Evolutionary conservation across 495 filamentous ascomycete species (phyloP).

Genomic region (Xylaria flabelliformis): DNA sequence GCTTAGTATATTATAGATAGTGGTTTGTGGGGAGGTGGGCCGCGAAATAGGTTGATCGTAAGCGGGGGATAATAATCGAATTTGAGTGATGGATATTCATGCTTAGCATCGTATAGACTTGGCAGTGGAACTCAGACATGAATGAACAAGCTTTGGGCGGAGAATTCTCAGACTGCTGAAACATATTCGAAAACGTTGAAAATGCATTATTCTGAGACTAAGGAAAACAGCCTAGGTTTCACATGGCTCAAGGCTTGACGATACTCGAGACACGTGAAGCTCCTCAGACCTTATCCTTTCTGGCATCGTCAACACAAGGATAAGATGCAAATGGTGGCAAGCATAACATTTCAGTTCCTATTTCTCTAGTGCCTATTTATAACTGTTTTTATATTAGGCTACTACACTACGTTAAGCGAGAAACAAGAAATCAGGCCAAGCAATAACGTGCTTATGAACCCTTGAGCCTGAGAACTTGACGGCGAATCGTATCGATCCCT

Average conservation of each 20-base stretch:
- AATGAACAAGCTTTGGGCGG: conserved; percentile 5
- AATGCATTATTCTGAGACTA: background rate
- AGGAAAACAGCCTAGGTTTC: background rate
- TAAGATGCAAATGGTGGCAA: background rate
- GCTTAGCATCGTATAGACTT: conserved; percentile 5
- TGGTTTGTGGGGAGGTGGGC: conserved; percentile 26
- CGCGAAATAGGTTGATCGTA: conserved; percentile 1
- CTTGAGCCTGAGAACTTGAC: background rate
- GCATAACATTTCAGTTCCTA: background rate
- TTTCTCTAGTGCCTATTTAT: conserved; percentile 6
- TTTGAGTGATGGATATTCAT: conserved; percentile 24
- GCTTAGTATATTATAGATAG: background rate
- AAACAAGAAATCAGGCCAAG: background rate
- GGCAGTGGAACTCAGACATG: conserved; percentile 4
- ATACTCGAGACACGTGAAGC: background rate
- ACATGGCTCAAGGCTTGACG: background rate
- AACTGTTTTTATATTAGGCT: background rate
- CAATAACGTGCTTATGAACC: background rate
- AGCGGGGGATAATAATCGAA: background rate
- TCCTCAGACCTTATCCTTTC: background rate
- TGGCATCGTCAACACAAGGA: background rate
- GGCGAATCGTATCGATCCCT: background rate
- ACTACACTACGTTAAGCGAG: background rate
- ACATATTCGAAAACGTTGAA: background rate
- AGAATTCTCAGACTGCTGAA: conserved; percentile 1